phyloP scores from a whole-genome alignment of 1,139 yeast genomes.

The Arxiozyma heterogenica region DNA sequence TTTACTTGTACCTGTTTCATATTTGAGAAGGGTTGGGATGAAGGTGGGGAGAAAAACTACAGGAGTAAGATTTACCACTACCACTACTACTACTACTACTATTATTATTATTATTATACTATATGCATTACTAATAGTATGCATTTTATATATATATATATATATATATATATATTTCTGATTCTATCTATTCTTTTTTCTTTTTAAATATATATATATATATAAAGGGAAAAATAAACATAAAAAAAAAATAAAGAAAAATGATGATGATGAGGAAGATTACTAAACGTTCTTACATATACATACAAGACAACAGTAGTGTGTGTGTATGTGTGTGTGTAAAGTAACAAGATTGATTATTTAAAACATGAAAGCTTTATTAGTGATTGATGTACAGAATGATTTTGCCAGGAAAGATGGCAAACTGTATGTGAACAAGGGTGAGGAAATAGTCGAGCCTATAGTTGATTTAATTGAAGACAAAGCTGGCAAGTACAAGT shows the following conservation, averaged over 20 bases:
- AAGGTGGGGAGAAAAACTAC: neutral
- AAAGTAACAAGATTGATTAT: no score
- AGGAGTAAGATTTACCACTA: neutral
- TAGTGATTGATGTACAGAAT: conserved; percentile 73
- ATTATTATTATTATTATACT: no score
- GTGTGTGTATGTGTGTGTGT: neutral
- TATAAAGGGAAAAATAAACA: neutral
- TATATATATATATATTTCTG: no score
- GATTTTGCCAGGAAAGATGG: conserved; percentile 80
- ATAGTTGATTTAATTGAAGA: conserved; percentile 34
- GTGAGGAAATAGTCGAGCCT: conserved; percentile 51
- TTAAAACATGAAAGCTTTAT: conserved; percentile 39
- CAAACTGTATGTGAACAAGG: conserved; percentile 60
- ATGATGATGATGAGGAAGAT: neutral
- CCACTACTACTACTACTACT: no score
- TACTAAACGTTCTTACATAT: neutral
- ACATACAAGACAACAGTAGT: no score
- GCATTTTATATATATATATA: no score
- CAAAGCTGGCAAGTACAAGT: conserved; percentile 29
- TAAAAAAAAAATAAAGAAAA: no score
- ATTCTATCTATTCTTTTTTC: no score
- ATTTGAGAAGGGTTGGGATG: no score
- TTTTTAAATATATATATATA: no score
- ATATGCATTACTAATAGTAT: no score
- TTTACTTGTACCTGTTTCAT: no score